Percentiles rank a stretch among this genome's conserved stretches.
Conservation (phyloP, 208 protist species). For the Trypanosoma caninum region DNA sequence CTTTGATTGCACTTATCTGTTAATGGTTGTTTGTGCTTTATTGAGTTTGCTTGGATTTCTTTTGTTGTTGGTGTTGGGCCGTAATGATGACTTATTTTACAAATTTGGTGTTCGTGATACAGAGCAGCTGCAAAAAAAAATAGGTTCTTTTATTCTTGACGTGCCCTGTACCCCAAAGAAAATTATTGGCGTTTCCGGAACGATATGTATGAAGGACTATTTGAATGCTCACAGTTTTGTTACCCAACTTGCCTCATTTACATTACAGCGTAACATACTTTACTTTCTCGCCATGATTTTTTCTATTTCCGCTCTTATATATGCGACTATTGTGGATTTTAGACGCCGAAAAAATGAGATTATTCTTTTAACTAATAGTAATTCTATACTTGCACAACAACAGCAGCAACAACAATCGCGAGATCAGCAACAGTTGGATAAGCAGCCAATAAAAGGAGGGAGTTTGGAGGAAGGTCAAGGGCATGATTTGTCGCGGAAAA, state of each 20-base stretch:
- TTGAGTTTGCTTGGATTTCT: constrained; percentile 52
- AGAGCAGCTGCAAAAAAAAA: constrained; percentile 31
- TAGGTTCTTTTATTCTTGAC: constrained; percentile 32
- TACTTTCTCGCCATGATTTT: constrained; percentile 76
- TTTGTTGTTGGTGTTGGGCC: constrained; percentile 33
- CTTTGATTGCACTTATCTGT: constrained; percentile 69
- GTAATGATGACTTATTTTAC: constrained; percentile 55
- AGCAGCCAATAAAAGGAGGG: background rate
- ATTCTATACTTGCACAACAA: constrained; percentile 47
- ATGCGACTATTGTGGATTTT: constrained; percentile 45
- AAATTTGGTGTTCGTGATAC: constrained; percentile 35
- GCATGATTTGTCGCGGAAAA: too few relatives aligned
- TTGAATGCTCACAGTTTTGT: constrained; percentile 57
- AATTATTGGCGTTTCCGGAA: constrained; percentile 44
- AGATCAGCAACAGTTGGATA: constrained; percentile 14
- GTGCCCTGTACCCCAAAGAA: constrained; percentile 20
- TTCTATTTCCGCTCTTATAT: constrained; percentile 48
- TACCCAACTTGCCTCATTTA: constrained; percentile 68
- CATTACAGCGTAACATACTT: constrained; percentile 48
- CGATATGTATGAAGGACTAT: constrained; percentile 60
- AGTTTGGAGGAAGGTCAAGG: background rate
- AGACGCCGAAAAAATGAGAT: constrained; percentile 26
- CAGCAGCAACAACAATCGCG: constrained; percentile 54
- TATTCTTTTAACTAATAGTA: constrained; percentile 23
- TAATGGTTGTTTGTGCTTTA: constrained; percentile 50